Conservation (phyloP, 495 filamentous ascomycete species). For the Platismatia glauca region DNA sequence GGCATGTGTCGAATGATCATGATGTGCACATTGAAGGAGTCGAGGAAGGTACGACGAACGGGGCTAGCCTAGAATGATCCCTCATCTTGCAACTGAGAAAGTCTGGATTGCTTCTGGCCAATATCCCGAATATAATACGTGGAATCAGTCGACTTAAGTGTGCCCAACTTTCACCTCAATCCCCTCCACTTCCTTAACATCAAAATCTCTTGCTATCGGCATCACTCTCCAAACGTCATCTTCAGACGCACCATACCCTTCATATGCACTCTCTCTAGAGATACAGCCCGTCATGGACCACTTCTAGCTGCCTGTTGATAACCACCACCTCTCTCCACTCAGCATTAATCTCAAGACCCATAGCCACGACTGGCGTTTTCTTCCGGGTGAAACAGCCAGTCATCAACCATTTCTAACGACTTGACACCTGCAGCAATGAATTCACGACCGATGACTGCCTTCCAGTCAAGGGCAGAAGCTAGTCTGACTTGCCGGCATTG, state of each 20-base stretch:
- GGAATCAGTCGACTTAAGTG: not conserved
- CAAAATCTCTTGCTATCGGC: not conserved
- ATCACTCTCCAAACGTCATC: not conserved
- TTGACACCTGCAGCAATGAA: not conserved
- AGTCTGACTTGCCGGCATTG: conserved; percentile 16
- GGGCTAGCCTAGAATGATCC: not conserved
- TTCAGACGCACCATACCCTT: not conserved
- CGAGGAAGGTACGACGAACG: not conserved
- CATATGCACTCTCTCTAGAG: not conserved
- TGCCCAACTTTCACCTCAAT: not conserved
- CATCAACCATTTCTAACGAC: not conserved
- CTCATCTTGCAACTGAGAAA: not conserved
- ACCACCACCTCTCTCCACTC: not conserved
- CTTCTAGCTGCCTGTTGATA: not conserved
- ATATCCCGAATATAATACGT: not conserved
- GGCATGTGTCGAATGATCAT: not conserved
- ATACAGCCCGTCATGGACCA: not conserved
- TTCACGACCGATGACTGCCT: not conserved
- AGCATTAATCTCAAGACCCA: not conserved
- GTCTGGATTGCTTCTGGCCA: not conserved
- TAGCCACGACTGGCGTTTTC: not conserved
- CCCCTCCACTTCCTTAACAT: not conserved
- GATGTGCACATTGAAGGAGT: not conserved
- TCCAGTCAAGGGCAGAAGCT: not conserved
- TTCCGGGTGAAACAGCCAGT: not conserved